phyloP scores from a whole-genome alignment of 495 filamentous ascomycete species.

The Neohortaea acidophila region DNA sequence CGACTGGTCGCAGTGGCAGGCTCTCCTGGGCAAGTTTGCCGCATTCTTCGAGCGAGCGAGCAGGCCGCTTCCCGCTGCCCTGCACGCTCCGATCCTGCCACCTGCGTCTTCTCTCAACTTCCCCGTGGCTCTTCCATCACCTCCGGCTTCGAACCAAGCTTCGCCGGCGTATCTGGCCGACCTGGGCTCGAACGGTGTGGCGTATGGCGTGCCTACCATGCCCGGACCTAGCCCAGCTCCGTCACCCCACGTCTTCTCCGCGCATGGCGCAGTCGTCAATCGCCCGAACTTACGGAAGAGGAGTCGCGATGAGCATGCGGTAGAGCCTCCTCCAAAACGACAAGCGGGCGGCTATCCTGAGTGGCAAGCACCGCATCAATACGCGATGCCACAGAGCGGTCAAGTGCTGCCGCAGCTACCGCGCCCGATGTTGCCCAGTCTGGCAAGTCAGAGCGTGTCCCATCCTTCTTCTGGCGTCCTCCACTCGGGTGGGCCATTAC shows the following conservation, averaged over 20 bases:
- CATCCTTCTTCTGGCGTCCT: too few species aligned
- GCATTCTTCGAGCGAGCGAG: slow-evolving; percentile 61
- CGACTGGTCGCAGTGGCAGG: slow-evolving; percentile 78
- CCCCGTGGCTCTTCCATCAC: slow-evolving; percentile 39
- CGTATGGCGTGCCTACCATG: neutral
- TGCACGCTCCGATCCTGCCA: slow-evolving; percentile 33
- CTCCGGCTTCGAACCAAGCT: slow-evolving; percentile 33
- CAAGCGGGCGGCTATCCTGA: slow-evolving; percentile 14
- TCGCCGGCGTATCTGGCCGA: slow-evolving; percentile 27
- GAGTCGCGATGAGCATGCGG: slow-evolving; percentile 46
- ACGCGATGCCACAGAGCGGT: slow-evolving; percentile 23
- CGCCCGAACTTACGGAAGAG: slow-evolving; percentile 41
- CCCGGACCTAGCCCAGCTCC: slow-evolving; percentile 17
- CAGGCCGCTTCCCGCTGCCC: slow-evolving; percentile 13
- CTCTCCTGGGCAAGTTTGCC: slow-evolving; percentile 59
- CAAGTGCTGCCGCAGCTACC: slow-evolving; percentile 10
- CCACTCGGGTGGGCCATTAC: too few species aligned
- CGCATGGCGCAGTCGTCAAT: slow-evolving; percentile 10
- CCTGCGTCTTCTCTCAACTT: slow-evolving; percentile 29
- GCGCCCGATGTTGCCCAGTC: slow-evolving; percentile 42
- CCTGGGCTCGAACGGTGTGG: neutral
- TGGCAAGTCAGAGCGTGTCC: too few species aligned
- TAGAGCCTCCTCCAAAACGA: slow-evolving; percentile 57
- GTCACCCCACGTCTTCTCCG: slow-evolving; percentile 40
- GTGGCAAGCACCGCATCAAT: slow-evolving; percentile 28